Evolutionary conservation across 2,329 filamentous ascomycete species (phyloP), one percentile per base, ranked within the genome.

Genomic region (Fusarium keratoplasticum): DNA sequence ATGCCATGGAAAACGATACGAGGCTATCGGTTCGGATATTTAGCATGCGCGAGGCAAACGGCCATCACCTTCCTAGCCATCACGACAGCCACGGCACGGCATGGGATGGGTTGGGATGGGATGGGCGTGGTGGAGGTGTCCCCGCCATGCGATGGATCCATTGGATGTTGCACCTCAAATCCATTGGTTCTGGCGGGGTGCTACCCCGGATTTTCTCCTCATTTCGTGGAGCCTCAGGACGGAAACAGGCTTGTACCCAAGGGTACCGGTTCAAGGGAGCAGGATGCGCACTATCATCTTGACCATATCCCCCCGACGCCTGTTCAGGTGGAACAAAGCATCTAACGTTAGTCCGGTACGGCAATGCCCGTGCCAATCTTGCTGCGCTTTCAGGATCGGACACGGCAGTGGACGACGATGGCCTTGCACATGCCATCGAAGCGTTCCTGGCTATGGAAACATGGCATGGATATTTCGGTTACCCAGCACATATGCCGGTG

Each of bases 121-220:
- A 44, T 58, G 31, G 29, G 29, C 18, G 13, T 22, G 57, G 59
- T 62, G 44, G 60, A 54, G 60, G 35, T 54, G 22, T 54, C 60
- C 60, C 60, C 60, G 22, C 60, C 60, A 52, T 52, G 22, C 14
- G 44, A 50, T 50, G 44, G 44, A 50, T 50, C 44, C 44, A 50
- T 50, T 50, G 20, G 47, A 52, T 52, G 47, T 31, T 62, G 31
- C 25, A 31, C 59, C 29, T 61, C 31, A 22, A 50, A 61, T 50
- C 42, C 22, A 36, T 35, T 62, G 44, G 60, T 18, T 29, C n/a
- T 29, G 20, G 14, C 33, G 35, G 61, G 61, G 47, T 27, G 31
- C 27, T 57, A 57, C 61, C 61, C 61, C 61, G 61, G 61, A 64
- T 64, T 64, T 64, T 64, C 61, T 64, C 47, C 61, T 44, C 61